Evolutionary conservation across 2,329 filamentous ascomycete genomes (phyloP), one percentile per base, ranked within the genome.

Genomic region (Diaporthe ilicicola): DNA sequence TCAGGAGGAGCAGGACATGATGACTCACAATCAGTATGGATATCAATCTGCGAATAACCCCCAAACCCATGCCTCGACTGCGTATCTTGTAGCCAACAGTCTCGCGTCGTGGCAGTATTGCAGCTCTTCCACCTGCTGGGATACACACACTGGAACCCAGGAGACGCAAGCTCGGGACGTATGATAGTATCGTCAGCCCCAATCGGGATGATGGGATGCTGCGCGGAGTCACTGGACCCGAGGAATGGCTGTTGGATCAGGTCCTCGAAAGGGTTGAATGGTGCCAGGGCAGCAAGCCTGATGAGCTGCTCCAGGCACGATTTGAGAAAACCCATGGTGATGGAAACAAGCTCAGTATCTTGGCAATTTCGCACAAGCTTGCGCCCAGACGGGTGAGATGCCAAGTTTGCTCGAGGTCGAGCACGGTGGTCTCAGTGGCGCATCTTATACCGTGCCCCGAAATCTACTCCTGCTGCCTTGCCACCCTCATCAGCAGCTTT

Each of bases 31-130:
- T 73, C 51, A 3, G 71, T 71, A 29, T 65, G 32, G 34, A 73
- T 73, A 29, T 73, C 71, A 15, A 73, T 59, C 53, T 73, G 71
- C 4, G 71, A 73, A 32, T 73, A 73, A 1, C 27, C 50, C 39
- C 34, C 59, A 15, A 70, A 71, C 22, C 50, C 67, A 32, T 71
- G 44, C 22, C n/a, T 29, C 5, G 69, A 68, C 19, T 67, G 32
- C 6, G 69, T 56, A 22, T 73, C 71, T 17, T 67, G 69, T 12
- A 73, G 55, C 71, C 71, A 73, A 37, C 71, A 73, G 39, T 73
- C 71, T 24, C 71, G 59, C 9, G 67, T 51, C 8, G 54, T 46
- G 0, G 46, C 24, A 32, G 67, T 67, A 22, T 72, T 72, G 39
- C 70, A 72, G n/a, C 37, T 27, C 53, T 50, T 72, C 70, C 62